A percentile compares a stretch with the other conserved stretches of the same genome.
These are phyloP conservation scores for Geoglossum glabrum DNA, from an alignment of 495 filamentous ascomycete species.

Conservation along the genomic window DNA sequence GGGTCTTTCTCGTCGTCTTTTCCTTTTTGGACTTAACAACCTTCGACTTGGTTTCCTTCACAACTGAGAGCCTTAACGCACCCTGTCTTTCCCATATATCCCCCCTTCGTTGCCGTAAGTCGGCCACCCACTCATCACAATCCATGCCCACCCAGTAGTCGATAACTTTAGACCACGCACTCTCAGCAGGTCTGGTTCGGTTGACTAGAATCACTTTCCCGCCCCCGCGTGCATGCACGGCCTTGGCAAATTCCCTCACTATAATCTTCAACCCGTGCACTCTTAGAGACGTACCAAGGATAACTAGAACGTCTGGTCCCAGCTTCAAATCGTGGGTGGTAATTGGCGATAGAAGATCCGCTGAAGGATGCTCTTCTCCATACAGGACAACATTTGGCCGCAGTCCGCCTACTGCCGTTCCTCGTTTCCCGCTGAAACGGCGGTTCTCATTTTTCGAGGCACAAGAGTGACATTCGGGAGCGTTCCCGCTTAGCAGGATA, in stretches of 20 bases:
- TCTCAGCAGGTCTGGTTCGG: slow-evolving; percentile 43
- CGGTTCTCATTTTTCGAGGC: slow-evolving; percentile 32
- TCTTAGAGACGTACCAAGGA: slow-evolving; percentile 46
- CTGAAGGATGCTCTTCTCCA: slow-evolving; percentile 48
- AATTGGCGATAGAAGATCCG: slow-evolving; percentile 37
- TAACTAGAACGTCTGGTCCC: slow-evolving; percentile 40
- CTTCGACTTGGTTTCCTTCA: not conserved
- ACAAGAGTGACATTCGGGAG: slow-evolving; percentile 43
- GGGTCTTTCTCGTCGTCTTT: not conserved
- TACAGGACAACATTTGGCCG: slow-evolving; percentile 54
- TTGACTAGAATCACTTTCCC: slow-evolving; percentile 50
- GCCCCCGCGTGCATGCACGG: slow-evolving; percentile 32
- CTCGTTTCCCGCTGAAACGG: slow-evolving; percentile 38
- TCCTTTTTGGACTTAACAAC: not conserved
- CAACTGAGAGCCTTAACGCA: slow-evolving; percentile 5
- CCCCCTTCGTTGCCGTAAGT: slow-evolving; percentile 31
- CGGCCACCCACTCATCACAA: slow-evolving; percentile 47
- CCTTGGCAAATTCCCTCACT: slow-evolving; percentile 48
- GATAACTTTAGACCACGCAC: slow-evolving; percentile 44
- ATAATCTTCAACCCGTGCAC: slow-evolving; percentile 50
- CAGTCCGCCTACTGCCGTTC: slow-evolving; percentile 37
- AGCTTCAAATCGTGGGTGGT: slow-evolving; percentile 36
- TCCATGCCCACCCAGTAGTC: slow-evolving; percentile 54
- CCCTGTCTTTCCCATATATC: slow-evolving; percentile 34
- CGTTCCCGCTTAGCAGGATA: slow-evolving; percentile 28